Base-by-base conservation (phyloP, 352 stramenopile species). In the Phytopythium helicoides region DNA sequence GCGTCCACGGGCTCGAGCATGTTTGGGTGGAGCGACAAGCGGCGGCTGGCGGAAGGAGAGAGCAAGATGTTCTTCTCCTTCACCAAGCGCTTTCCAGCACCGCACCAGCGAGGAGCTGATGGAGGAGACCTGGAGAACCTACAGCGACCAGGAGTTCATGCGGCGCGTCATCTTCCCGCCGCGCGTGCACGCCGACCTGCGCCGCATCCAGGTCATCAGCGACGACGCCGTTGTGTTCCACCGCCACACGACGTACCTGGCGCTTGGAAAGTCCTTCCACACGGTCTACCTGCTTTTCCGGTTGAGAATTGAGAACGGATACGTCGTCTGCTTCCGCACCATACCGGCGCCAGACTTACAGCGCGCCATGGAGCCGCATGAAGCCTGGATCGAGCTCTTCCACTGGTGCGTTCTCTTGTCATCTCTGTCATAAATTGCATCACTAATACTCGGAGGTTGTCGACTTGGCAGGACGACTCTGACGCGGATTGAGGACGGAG, bases 231-330 rank as follows among this genome's bases (percentile, higher is more conserved):
- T 73, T 12, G 62, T 89, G 31, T 70, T 89, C 47, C 73, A 68
- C 3, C 78, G 78, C 28, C 68, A 83, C 52, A 86, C 76, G 22
- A 61, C 70, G 45, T 87, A 87, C 60, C 18, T 62, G 9, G 63
- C 65, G 11, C 73, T 89, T 65, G 52, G 60, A 0, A 52, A 56
- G 22, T 68, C 68, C 10, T 87, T 89, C 62, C 78, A 86, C 64
- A 89, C 78, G 1, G 78, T 89, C 26, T 86, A 87, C 44, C 47
- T 89, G 47, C 64, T 89, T 36, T 89, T 85, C 52, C 79, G 79
- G 14, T 38, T 89, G 44, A 66, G 74, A 38, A 87, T 65, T 6
- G 57, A 68, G 18, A 62, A 16, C 2, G 79, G 78, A 3, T 87
- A 82, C 66, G 82, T 61, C 44, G 52, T 89, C n/a, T 76, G 73